phyloP scores from a whole-genome alignment of 768 basidiomycete species.

The Tubosaeta sp. region DNA sequence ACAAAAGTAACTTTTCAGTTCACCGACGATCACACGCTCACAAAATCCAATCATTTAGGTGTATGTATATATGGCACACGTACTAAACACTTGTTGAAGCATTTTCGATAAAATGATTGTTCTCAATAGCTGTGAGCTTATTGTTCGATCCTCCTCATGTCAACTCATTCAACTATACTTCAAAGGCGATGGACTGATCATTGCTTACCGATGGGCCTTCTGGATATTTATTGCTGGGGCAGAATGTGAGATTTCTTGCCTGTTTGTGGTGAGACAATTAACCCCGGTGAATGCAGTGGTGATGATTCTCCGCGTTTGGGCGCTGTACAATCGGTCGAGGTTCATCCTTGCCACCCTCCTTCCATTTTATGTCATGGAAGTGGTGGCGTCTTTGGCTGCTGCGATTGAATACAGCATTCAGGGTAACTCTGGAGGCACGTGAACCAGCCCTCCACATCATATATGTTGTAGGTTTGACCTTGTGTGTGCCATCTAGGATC shows the following conservation, averaged over 20 bases:
- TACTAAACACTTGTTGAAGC: neutral
- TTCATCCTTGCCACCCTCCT: neutral
- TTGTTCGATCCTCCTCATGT: neutral
- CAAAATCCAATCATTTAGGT: neutral
- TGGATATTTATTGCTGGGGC: neutral
- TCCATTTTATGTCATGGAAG: neutral
- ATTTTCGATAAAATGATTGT: neutral
- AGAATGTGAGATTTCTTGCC: neutral
- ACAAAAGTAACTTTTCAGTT: neutral
- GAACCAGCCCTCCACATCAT: neutral
- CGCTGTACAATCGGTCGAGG: neutral
- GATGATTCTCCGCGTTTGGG: neutral
- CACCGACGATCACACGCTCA: neutral
- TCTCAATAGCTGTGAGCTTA: neutral
- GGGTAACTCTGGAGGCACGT: neutral
- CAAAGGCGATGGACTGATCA: neutral
- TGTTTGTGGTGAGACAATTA: neutral
- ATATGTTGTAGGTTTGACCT: neutral
- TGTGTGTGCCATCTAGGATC: neutral
- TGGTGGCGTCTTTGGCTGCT: neutral
- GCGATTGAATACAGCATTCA: neutral
- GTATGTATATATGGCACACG: neutral
- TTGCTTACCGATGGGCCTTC: neutral
- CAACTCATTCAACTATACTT: neutral
- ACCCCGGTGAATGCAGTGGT: neutral